Evolutionary conservation across 345 rosid species (phyloP).

Genomic region (Salix exigua): DNA sequence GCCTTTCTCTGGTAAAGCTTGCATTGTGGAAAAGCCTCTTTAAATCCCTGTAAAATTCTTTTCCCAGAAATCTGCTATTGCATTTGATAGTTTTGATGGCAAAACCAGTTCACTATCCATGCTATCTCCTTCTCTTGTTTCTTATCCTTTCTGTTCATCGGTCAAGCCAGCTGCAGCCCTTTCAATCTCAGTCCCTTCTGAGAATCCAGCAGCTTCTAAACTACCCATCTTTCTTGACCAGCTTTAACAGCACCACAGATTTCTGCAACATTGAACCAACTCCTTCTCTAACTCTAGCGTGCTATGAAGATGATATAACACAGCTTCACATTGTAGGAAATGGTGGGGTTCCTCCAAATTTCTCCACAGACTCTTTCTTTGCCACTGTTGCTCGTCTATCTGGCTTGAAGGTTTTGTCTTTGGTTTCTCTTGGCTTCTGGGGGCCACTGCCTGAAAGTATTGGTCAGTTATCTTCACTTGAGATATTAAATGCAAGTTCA

Average conservation of each 20-base stretch:
- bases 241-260: conserved; percentile 27
- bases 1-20: too few species aligned
- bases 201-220: conserved; percentile 41
- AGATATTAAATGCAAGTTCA: conserved; percentile 54
- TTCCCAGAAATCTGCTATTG: too few species aligned
- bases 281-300: conserved; percentile 38
- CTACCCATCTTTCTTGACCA: conserved; percentile 33
- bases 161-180: conserved; percentile 40
- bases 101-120: conserved; percentile 12
- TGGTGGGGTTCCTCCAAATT: conserved; percentile 20
- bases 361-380: conserved; percentile 38
- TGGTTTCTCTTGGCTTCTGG: conserved; percentile 50
- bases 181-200: conserved; percentile 35
- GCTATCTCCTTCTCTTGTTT: conserved; percentile 14
- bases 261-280: conserved; percentile 44
- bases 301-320: conserved; percentile 52
- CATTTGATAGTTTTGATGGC: conserved; percentile 26
- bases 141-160: conserved; percentile 9
- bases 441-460: conserved; percentile 46
- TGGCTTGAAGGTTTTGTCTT: conserved; percentile 50
- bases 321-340: conserved; percentile 55
- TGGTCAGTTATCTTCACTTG: conserved; percentile 44
- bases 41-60: neutral
- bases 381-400: conserved; percentile 30
- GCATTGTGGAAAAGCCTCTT: neutral